phyloP scores from a whole-genome alignment of 805 yeast species.

The Ogataea trehalophila region DNA sequence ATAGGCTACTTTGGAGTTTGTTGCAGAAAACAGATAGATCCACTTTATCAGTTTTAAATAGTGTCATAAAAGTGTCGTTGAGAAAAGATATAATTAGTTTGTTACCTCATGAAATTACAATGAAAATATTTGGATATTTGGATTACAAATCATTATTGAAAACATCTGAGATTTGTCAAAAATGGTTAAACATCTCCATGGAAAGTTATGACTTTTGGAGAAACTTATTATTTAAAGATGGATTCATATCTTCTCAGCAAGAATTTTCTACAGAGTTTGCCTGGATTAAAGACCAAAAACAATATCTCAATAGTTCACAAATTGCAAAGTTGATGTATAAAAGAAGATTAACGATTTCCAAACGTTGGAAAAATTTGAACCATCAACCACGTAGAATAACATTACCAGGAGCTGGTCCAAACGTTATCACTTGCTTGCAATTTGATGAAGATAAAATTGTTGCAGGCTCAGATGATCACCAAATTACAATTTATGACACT shows the following conservation, averaged over 20 bases:
- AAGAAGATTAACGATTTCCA: slow-evolving; percentile 49
- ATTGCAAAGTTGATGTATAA: slow-evolving; percentile 43
- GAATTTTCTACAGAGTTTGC: slow-evolving; percentile 36
- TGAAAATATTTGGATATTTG: slow-evolving; percentile 57
- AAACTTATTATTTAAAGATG: slow-evolving; percentile 55
- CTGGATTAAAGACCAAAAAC: slow-evolving; percentile 10
- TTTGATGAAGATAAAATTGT: slow-evolving; percentile 87
- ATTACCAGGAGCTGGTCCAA: slow-evolving; percentile 62
- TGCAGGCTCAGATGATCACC: slow-evolving; percentile 87
- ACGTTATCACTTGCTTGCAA: slow-evolving; percentile 92
- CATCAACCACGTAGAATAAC: slow-evolving; percentile 65
- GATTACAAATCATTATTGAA: slow-evolving; percentile 59
- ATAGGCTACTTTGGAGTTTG: slow-evolving; percentile 42
- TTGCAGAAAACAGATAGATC: slow-evolving; percentile 55
- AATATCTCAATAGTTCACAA: slow-evolving; percentile 8
- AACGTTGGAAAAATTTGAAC: slow-evolving; percentile 76
- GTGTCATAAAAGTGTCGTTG: slow-evolving; percentile 48
- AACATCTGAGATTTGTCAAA: slow-evolving; percentile 58
- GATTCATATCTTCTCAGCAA: slow-evolving; percentile 42
- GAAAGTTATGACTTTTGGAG: slow-evolving; percentile 68
- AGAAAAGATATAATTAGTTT: slow-evolving; percentile 66
- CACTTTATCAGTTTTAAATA: slow-evolving; percentile 56
- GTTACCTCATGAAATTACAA: slow-evolving; percentile 72
- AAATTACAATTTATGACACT: slow-evolving; percentile 77
- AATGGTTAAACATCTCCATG: slow-evolving; percentile 66